phyloP scores from a whole-genome alignment of 306 rosid genomes.

The Sindora glabra region DNA sequence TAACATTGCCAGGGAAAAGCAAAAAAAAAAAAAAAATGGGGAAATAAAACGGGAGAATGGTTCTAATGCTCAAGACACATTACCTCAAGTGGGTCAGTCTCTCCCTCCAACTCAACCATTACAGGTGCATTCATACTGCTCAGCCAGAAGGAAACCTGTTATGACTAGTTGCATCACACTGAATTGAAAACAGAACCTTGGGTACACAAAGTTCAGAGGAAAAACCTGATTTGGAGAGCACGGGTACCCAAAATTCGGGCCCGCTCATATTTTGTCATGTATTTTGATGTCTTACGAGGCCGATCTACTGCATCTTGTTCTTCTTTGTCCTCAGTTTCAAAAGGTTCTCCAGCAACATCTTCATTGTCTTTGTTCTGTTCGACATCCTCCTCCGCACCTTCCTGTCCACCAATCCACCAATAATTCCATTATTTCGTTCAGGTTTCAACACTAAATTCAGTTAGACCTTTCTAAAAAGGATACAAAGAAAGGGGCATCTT shows the following conservation, averaged over 20 bases:
- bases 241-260: conserved; percentile 94
- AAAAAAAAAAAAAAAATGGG: too few species aligned
- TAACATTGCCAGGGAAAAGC: too few species aligned
- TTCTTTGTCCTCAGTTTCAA: conserved; percentile 60
- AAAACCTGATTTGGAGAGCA: conserved; percentile 89
- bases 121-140: conserved; percentile 97
- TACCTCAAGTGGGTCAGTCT: conserved; percentile 96
- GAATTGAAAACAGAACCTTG: neutral
- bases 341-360: conserved; percentile 42
- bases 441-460: neutral
- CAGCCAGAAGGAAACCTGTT: conserved; percentile 7
- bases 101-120: conserved; percentile 95
- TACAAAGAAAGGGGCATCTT: neutral
- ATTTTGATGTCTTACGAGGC: conserved; percentile 73
- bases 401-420: conserved; percentile 37
- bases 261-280: conserved; percentile 90
- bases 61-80: neutral
- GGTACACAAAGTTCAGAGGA: neutral
- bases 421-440: neutral
- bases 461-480: neutral
- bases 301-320: conserved; percentile 39
- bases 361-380: conserved; percentile 62
- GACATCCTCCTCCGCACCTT: conserved; percentile 79
- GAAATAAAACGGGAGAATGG: too few species aligned
- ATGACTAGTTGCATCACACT: neutral